These are phyloP conservation scores for Euphorbia pulcherrima DNA, from an alignment of 345 rosid species.

Conservation along the genomic window DNA sequence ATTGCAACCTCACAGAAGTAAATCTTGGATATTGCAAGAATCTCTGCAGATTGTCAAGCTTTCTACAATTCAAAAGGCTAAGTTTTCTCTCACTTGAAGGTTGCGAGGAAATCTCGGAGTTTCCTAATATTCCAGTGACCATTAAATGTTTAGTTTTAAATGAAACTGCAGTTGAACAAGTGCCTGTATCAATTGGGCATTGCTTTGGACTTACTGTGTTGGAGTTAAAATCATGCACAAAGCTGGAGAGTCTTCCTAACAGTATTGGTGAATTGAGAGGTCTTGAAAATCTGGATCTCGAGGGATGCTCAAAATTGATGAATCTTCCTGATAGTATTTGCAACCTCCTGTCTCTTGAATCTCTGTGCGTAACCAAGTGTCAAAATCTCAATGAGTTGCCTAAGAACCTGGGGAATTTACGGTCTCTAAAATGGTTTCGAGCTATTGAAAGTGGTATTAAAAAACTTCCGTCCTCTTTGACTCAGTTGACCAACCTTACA, in stretches of 20 bases:
- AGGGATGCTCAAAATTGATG: constrained; percentile 25
- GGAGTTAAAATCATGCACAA: neutral
- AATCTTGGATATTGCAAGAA: neutral
- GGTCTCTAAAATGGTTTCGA: neutral
- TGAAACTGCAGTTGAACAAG: neutral
- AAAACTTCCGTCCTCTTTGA: neutral
- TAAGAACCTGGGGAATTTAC: neutral
- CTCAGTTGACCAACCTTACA: neutral
- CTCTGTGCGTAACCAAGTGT: neutral
- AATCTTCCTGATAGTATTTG: constrained; percentile 30
- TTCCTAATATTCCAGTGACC: neutral
- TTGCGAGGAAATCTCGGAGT: neutral
- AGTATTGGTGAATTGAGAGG: constrained; percentile 21
- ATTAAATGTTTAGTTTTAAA: neutral
- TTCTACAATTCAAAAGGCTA: neutral
- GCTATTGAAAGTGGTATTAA: neutral
- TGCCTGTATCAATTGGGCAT: neutral
- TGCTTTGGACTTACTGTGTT: neutral
- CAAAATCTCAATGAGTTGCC: neutral
- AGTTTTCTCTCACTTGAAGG: neutral
- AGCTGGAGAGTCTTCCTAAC: neutral
- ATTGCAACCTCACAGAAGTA: neutral
- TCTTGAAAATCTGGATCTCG: constrained; percentile 17
- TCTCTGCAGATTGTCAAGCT: neutral
- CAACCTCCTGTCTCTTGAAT: constrained; percentile 2